Percentiles rank a stretch among this genome's conserved stretches.
phyloP scores from a whole-genome alignment of 306 rosid species.

The Casuarina cunninghamiana region DNA sequence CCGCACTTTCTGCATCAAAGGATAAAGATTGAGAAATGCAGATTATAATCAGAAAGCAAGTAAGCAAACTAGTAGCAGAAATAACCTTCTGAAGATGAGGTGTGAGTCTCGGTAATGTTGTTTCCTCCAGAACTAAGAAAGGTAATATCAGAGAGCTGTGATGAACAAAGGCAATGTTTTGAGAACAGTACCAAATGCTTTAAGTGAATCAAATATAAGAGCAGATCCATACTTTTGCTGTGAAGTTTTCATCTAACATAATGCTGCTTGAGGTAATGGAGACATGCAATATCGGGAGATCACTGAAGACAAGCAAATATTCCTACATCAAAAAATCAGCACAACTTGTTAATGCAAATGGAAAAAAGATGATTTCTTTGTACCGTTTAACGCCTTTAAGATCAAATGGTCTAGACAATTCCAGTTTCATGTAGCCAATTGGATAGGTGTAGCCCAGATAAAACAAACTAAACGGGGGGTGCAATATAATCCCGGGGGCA shows the following conservation, averaged over 20 bases:
- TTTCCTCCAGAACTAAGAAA: constrained; percentile 45
- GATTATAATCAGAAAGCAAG: constrained; percentile 2
- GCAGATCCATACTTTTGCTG: constrained; percentile 63
- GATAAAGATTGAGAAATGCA: constrained; percentile 14
- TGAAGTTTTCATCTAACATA: constrained; percentile 80
- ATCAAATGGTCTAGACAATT: neutral
- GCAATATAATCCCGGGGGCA: neutral
- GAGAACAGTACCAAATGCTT: constrained; percentile 14
- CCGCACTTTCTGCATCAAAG: constrained; percentile 50
- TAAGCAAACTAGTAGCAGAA: neutral
- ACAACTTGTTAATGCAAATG: constrained; percentile 5
- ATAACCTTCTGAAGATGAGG: constrained; percentile 59
- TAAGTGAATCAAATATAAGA: constrained; percentile 17
- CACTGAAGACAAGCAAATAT: constrained; percentile 79
- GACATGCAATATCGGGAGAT: constrained; percentile 73
- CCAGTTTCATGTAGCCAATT: neutral
- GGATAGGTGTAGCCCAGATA: neutral
- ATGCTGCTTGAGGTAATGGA: constrained; percentile 76
- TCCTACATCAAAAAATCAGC: constrained; percentile 54
- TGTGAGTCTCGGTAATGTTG: constrained; percentile 30
- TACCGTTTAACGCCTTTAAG: neutral
- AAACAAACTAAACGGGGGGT: neutral
- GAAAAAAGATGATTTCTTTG: too few species aligned
- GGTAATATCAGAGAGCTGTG: constrained; percentile 78
- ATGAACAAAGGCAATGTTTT: constrained; percentile 16